Percentiles rank a stretch among this genome's conserved stretches.
phyloP scores from a whole-genome alignment of 495 filamentous ascomycete genomes.

The Xylaria longipes region DNA sequence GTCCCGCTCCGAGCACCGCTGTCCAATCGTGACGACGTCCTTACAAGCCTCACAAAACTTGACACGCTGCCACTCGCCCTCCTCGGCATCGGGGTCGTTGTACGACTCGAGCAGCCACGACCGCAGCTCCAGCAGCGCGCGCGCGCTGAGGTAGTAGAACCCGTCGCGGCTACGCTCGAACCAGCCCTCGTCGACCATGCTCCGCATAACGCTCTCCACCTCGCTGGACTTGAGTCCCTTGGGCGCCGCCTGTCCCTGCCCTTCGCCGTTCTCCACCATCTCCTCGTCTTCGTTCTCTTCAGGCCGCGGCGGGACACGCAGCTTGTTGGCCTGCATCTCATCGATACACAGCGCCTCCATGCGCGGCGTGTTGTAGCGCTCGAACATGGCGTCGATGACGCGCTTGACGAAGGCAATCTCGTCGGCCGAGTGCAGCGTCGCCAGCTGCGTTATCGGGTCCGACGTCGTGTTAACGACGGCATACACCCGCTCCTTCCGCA shows the following conservation, averaged over 20 bases:
- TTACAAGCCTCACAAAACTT: constrained; percentile 89
- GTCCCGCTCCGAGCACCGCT: constrained; percentile 73
- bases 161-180: constrained; percentile 72
- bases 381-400: constrained; percentile 91
- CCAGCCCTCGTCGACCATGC: constrained; percentile 82
- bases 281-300: constrained; percentile 44
- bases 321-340: constrained; percentile 74
- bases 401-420: constrained; percentile 91
- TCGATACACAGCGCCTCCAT: constrained; percentile 82
- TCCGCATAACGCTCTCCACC: constrained; percentile 73
- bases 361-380: constrained; percentile 74
- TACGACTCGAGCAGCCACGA: constrained; percentile 84
- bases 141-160: constrained; percentile 75
- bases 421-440: constrained; percentile 80
- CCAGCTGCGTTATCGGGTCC: constrained; percentile 82
- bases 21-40: constrained; percentile 88
- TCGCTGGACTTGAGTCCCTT: constrained; percentile 73
- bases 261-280: constrained; percentile 14
- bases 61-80: constrained; percentile 69
- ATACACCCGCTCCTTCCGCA: constrained; percentile 60
- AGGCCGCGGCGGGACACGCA: constrained; percentile 57
- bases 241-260: constrained; percentile 26
- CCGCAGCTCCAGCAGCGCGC: constrained; percentile 84
- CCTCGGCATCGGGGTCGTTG: constrained; percentile 69
- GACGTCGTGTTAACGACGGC: constrained; percentile 88